A percentile compares a stretch with the other conserved stretches of the same genome.
These are phyloP conservation scores for Priceomyces castillae DNA, from an alignment of 805 yeast species.

Conservation along the genomic window DNA sequence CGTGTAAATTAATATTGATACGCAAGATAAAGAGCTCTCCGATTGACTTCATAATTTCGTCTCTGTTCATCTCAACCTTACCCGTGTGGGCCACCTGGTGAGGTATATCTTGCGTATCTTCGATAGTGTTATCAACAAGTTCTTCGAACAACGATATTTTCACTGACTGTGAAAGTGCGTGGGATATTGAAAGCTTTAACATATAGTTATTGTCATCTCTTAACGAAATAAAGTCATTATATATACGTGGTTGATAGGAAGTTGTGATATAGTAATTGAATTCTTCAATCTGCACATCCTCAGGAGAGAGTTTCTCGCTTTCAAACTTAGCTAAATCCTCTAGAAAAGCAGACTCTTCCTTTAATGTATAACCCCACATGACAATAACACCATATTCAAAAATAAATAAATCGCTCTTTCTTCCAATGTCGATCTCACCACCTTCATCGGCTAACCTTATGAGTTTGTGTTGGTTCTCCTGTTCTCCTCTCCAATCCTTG, in stretches of 20 bases:
- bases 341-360: conserved; percentile 80
- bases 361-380: conserved; percentile 88
- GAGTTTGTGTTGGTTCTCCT: conserved; percentile 27
- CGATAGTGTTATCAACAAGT: conserved; percentile 92
- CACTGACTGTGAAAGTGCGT: conserved; percentile 93
- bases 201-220: conserved; percentile 88
- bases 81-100: conserved; percentile 94
- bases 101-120: conserved; percentile 95
- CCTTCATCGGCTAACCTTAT: conserved; percentile 89
- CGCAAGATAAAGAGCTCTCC: conserved; percentile 91
- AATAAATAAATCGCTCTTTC: conserved; percentile 75
- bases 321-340: conserved; percentile 87
- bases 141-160: conserved; percentile 95
- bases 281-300: conserved; percentile 92
- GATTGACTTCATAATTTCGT: conserved; percentile 94
- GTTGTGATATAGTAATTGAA: conserved; percentile 92
- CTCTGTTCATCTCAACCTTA: conserved; percentile 90
- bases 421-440: conserved; percentile 87
- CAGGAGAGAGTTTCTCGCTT: conserved; percentile 84
- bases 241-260: conserved; percentile 91
- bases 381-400: conserved; percentile 98
- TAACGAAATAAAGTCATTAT: conserved; percentile 91
- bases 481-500: conserved; percentile 66
- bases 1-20: conserved; percentile 78
- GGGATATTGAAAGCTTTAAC: conserved; percentile 90